Base-by-base conservation (phyloP, 805 yeast genomes). In the Nakazawaea populi region DNA sequence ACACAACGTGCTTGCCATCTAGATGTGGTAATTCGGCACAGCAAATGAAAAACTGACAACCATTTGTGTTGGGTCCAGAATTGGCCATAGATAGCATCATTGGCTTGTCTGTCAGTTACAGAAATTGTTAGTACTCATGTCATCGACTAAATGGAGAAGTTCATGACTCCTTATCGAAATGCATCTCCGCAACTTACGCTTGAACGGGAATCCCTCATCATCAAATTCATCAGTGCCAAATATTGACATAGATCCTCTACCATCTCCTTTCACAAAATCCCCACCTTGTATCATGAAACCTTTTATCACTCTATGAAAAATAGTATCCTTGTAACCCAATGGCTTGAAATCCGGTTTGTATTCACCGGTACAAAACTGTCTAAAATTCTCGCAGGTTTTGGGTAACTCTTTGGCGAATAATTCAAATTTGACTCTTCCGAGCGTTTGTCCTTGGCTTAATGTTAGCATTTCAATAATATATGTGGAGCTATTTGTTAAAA, bases 361-460 rank as follows among this genome's bases (percentile, higher is more conserved):
- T 52, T 76, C 81, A 6, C 80, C 80, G 0, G 80, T 76, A 58
- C 81, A 77, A 51, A 75, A 71, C 55, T 76, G 80, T 31, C 82
- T 63, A 58, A 77, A 76, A 58, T 77, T 77, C 54, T 77, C 82
- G 18, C 70, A 54, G 0, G 83, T 77, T 61, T 58, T 61, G 1
- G 82, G 81, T 10, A 75, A 58, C 18, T 63, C 58, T 6, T 68
- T 68, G 6, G 69, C 63, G 56, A 61, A 74, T 10, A 77, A 63
- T 57, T 71, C 67, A 42, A 77, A 68, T 57, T 76, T 76, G 52
- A 77, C 62, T 32, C 82, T 56, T 1, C 81, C 80, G 35, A 70
- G 49, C 1, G 55, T 55, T 44, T 63, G 61, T 9, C 44, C 52
- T 49, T 6, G 3, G 63, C 68, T 34, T 8, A 7, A 37, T 30